phyloP scores from a whole-genome alignment of 306 rosid species.

The Delonix regia region DNA sequence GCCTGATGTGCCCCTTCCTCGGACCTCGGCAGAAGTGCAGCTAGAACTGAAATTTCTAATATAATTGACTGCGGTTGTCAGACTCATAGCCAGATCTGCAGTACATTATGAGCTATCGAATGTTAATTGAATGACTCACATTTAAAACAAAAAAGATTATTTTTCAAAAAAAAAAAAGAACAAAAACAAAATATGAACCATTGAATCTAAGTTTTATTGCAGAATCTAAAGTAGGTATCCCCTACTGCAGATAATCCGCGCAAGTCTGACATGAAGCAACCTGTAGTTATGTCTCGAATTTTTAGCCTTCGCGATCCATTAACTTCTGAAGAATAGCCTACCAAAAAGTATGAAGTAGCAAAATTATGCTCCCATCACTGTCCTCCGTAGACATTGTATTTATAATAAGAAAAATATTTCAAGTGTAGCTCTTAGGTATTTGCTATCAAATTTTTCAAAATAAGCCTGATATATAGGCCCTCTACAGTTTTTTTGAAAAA shows the following conservation, averaged over 20 bases:
- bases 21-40: background rate
- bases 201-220: too few species aligned
- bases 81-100: slow-evolving; percentile 8
- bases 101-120: too few species aligned
- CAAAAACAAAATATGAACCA: too few species aligned
- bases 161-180: too few species aligned
- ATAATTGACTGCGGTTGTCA: background rate
- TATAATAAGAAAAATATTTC: background rate
- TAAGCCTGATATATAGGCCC: too few species aligned
- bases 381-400: background rate
- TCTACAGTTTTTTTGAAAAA: background rate
- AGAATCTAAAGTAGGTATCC: too few species aligned
- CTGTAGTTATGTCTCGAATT: slow-evolving; percentile 19
- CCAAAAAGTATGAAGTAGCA: slow-evolving; percentile 40
- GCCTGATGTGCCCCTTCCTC: background rate
- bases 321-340: slow-evolving; percentile 68
- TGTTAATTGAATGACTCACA: too few species aligned
- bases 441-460: background rate
- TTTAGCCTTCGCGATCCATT: slow-evolving; percentile 58
- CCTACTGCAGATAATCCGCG: too few species aligned
- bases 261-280: slow-evolving; percentile 29
- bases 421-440: background rate
- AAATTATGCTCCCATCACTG: slow-evolving; percentile 22
- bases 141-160: too few species aligned
- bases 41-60: background rate